These are phyloP conservation scores for Gaertneriomyces sp. DNA, from an alignment of 192 early-diverging fungal genomes.

Conservation along the genomic window DNA sequence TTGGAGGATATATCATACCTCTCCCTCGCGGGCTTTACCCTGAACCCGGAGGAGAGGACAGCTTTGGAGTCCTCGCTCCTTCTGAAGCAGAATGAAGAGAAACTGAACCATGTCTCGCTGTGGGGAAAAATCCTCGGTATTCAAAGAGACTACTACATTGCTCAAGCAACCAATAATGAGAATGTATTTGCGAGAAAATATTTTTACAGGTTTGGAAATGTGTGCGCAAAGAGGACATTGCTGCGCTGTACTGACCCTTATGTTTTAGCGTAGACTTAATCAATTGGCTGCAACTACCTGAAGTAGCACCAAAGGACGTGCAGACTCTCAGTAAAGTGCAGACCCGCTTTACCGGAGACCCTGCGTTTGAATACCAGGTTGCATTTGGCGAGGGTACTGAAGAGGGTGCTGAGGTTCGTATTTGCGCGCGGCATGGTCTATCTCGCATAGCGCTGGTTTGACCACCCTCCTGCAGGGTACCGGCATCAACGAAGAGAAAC, in stretches of 20 bases:
- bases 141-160: slow-evolving; percentile 52
- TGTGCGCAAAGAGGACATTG: background rate
- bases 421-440: background rate
- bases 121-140: slow-evolving; percentile 58
- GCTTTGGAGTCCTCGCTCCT: slow-evolving; percentile 43
- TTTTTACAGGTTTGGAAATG: slow-evolving; percentile 46
- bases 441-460: too few species aligned
- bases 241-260: background rate
- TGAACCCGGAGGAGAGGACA: slow-evolving; percentile 53
- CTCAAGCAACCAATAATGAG: slow-evolving; percentile 35
- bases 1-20: slow-evolving; percentile 41
- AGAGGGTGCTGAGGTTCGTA: slow-evolving; percentile 20
- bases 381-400: slow-evolving; percentile 2
- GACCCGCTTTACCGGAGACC: slow-evolving; percentile 50
- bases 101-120: slow-evolving; percentile 43
- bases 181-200: slow-evolving; percentile 49
- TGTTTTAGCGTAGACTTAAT: slow-evolving; percentile 43
- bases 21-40: slow-evolving; percentile 47
- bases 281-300: slow-evolving; percentile 54
- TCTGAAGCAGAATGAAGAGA: slow-evolving; percentile 49
- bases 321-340: slow-evolving; percentile 34
- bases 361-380: slow-evolving; percentile 41
- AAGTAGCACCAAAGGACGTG: slow-evolving; percentile 43
- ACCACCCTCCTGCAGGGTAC: too few species aligned
- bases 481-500: slow-evolving; percentile 9